These are phyloP conservation scores for Xylaria sp. DNA, from an alignment of 495 filamentous ascomycete genomes.

Conservation along the genomic window DNA sequence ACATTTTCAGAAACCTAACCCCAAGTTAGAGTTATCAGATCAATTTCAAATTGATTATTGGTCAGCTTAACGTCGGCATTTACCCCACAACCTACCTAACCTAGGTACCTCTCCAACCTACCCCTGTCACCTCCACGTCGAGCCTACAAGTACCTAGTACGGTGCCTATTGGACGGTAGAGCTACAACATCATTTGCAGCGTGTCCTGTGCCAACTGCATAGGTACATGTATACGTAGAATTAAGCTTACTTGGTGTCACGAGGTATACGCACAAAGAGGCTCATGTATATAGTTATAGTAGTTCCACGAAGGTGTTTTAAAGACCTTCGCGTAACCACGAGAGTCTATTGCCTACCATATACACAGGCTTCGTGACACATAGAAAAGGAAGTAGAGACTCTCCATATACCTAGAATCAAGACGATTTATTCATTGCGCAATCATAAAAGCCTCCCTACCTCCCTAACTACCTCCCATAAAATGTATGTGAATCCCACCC, in stretches of 20 bases:
- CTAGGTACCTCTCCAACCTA: no score
- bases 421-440: neutral
- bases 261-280: no score
- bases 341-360: no score
- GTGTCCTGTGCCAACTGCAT: neutral
- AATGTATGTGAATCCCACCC: constrained; percentile 18
- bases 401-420: neutral
- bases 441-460: neutral
- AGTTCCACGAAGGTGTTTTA: no score
- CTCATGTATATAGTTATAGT: no score
- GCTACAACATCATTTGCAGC: neutral
- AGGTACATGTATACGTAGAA: no score
- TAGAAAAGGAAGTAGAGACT: neutral
- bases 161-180: no score
- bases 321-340: no score
- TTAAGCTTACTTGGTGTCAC: no score
- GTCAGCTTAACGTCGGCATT: neutral
- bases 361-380: no score
- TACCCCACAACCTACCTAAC: neutral
- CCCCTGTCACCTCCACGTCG: no score
- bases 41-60: neutral
- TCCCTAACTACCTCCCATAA: neutral
- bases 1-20: neutral
- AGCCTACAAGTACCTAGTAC: no score
- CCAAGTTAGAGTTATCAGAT: constrained; percentile 10